These are phyloP conservation scores for Colletotrichum plurivorum DNA, from an alignment of 2,329 filamentous ascomycete species.

Conservation along the genomic window DNA sequence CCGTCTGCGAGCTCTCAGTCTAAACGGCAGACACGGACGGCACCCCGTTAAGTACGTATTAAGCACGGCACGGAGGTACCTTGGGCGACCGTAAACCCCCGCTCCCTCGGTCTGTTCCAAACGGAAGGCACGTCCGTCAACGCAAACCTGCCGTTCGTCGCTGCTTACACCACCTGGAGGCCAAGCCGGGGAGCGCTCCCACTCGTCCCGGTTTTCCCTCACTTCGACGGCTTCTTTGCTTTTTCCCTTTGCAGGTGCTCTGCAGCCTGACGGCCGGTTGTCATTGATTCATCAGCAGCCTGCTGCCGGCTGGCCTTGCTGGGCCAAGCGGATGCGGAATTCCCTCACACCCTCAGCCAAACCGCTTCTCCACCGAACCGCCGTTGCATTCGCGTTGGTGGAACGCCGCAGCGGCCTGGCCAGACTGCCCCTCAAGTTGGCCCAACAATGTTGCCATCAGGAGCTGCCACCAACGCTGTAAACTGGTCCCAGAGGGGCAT, in stretches of 20 bases:
- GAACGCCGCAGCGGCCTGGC: slow-evolving; percentile 19
- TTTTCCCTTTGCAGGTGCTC: background rate
- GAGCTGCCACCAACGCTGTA: slow-evolving; percentile 8
- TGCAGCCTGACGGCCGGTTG: background rate
- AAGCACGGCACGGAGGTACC: background rate
- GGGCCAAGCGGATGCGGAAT: slow-evolving; percentile 6
- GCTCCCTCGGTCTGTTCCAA: slow-evolving; percentile 12
- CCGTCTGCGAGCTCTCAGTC: background rate
- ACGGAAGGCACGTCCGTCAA: slow-evolving; percentile 25
- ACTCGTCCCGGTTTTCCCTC: slow-evolving; percentile 11
- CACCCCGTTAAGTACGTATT: background rate
- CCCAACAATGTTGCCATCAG: slow-evolving; percentile 10
- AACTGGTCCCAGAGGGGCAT: background rate
- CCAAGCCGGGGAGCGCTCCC: slow-evolving; percentile 8
- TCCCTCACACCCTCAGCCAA: slow-evolving; percentile 38
- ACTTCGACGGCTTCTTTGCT: background rate
- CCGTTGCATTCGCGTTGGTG: slow-evolving; percentile 12
- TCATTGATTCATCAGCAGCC: slow-evolving; percentile 23
- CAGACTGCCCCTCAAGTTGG: slow-evolving; percentile 19
- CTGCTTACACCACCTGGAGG: background rate
- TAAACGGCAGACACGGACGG: too few relatives aligned
- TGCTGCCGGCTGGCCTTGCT: slow-evolving; percentile 1
- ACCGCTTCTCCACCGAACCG: slow-evolving; percentile 24
- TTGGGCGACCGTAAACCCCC: background rate
- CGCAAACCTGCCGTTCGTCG: slow-evolving; percentile 1